Base-by-base conservation (phyloP, 1,284 basidiomycete genomes). In the Kwoniella shivajii region DNA sequence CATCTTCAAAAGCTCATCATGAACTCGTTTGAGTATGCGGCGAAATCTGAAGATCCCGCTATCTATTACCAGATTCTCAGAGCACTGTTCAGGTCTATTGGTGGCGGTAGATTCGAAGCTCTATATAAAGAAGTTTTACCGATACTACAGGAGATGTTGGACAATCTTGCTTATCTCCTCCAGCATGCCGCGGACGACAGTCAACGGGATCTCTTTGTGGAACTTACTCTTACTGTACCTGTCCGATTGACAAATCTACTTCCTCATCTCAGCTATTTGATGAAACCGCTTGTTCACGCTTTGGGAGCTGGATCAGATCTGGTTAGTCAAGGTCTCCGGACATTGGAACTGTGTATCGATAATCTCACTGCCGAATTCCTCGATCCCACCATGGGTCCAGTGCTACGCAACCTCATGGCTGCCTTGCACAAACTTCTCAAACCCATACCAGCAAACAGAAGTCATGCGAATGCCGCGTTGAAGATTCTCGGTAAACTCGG, bases 331-430 rank as follows among this genome's bases (percentile, higher is more conserved):
- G 96, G 96, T 41, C 81, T 99, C 31, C 86, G 97, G 5, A 99
- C 96, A 0, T 84, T 99, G 57, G 97, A 99, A 78, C 83, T 99
- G n/a, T 99, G 95, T 79, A 97, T 99, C 73, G 97, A 99, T 81
- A 99, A 99, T 72, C 83, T 99, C 24, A 98, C 94, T 0, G 92
- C 94, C 18, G 96, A 99, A 75, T 99, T 99, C 82, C 83, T 99
- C 27, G 96, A 99, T 70, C 97, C 96, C 0, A 96, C 94, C 2
- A 86, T 99, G 72, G 90, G 87, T 60, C 92, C 92, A 0, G 92
- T 97, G 34, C 82, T 96, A 43, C 84, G 92, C 43, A 94, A 99
- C 64, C 83, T 99, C 59, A 98, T 96, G 91, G 88, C 89, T 60
- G 95, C 94, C 0, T 82, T 98, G 22, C 91, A 95, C 75, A 88